phyloP scores from a whole-genome alignment of 1,139 yeast genomes.

The Yamadazyma conglobata region DNA sequence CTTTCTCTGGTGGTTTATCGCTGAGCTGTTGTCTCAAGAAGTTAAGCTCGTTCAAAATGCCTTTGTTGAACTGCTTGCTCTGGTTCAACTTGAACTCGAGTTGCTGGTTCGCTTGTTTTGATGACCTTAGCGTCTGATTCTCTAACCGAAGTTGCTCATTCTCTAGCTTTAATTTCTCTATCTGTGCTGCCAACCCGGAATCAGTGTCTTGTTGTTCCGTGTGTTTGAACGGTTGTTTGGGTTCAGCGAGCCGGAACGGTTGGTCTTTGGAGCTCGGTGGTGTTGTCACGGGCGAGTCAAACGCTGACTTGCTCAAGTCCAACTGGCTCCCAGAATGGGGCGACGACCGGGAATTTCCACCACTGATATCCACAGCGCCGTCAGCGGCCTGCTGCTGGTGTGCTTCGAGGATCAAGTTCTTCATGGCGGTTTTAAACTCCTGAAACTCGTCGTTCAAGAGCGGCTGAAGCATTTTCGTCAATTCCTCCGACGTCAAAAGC shows the following conservation, averaged over 20 bases:
- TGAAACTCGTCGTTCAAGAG: conserved; percentile 16
- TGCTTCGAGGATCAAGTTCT: conserved; percentile 3
- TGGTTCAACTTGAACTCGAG: conserved; percentile 13
- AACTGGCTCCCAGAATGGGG: conserved; percentile 3
- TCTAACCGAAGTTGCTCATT: conserved; percentile 4
- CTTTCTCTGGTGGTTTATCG: conserved; percentile 1
- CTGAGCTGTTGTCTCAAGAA: conserved; percentile 9
- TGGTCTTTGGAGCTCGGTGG: conserved; percentile 16
- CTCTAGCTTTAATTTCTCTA: conserved; percentile 6
- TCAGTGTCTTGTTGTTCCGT: too few species aligned
- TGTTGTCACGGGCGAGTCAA: conserved; percentile 15
- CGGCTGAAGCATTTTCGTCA: conserved; percentile 14
- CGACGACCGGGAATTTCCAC: conserved; percentile 1
- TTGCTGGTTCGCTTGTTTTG: conserved; percentile 8
- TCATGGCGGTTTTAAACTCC: conserved; percentile 14
- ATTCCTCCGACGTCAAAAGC: conserved; percentile 10
- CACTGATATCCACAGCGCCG: background rate
- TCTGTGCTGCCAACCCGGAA: conserved; percentile 5
- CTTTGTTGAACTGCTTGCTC: conserved; percentile 14
- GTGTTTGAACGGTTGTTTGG: too few species aligned
- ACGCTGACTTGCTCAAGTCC: conserved; percentile 6
- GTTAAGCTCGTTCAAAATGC: conserved; percentile 18
- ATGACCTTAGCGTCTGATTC: conserved; percentile 2
- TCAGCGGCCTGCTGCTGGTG: background rate
- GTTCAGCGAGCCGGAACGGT: too few species aligned